Evolutionary conservation across 169 alveolate species (phyloP).

Genomic region (Plasmodium chabaudi): DNA sequence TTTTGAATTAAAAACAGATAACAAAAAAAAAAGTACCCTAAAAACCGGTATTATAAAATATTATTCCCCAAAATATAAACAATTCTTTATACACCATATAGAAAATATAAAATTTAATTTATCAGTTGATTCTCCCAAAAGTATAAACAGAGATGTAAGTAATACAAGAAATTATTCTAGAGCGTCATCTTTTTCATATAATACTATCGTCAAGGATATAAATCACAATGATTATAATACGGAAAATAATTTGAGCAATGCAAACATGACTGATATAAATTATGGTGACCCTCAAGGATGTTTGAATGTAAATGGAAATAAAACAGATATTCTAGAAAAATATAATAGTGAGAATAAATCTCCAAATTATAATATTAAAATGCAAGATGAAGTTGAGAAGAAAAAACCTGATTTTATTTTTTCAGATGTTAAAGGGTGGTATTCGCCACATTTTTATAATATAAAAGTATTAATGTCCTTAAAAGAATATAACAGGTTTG

Average conservation of each 20-base stretch:
- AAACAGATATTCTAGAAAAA: not conserved
- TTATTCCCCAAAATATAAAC: slow-evolving; percentile 74
- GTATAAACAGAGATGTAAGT: slow-evolving; percentile 5
- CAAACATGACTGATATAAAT: no score
- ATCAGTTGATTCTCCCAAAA: slow-evolving; percentile 28
- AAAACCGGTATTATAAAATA: slow-evolving; percentile 70
- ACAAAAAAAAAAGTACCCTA: slow-evolving; percentile 51
- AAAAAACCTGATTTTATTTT: slow-evolving; percentile 36
- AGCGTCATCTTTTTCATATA: not conserved
- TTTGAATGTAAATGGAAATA: not conserved
- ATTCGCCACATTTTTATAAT: slow-evolving; percentile 73
- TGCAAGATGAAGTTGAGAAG: slow-evolving; percentile 34
- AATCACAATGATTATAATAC: not conserved
- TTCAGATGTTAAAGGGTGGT: slow-evolving; percentile 74
- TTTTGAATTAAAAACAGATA: slow-evolving; percentile 67
- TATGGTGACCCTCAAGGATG: not conserved
- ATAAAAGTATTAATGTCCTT: slow-evolving; percentile 29
- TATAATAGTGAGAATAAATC: not conserved
- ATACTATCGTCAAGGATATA: not conserved
- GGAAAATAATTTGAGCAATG: not conserved
- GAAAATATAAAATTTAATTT: slow-evolving; percentile 22
- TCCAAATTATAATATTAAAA: not conserved
- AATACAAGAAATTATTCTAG: not conserved
- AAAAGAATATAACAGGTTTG: slow-evolving; percentile 69
- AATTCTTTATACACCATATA: slow-evolving; percentile 68